Evolutionary conservation across 73 alveolate genomes (phyloP).

Genomic region (Paraurostyla sp.): DNA sequence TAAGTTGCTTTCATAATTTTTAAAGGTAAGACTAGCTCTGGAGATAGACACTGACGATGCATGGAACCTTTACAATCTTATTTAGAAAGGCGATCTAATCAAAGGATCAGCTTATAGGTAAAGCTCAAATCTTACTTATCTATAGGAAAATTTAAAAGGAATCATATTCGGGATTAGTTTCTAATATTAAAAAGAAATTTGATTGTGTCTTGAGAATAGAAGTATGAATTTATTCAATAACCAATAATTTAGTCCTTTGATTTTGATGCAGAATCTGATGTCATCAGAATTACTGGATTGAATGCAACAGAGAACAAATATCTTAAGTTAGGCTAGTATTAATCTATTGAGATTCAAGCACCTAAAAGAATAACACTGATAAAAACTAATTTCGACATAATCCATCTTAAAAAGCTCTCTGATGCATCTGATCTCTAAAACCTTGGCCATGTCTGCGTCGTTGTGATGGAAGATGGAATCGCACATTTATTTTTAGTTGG

Average conservation of each 20-base stretch:
- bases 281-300: slow-evolving; percentile 90
- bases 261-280: slow-evolving; percentile 87
- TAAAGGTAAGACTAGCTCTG: slow-evolving; percentile 47
- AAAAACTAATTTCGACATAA: slow-evolving; percentile 90
- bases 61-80: slow-evolving; percentile 67
- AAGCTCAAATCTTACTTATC: background rate
- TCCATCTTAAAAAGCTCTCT: slow-evolving; percentile 85
- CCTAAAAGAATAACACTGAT: slow-evolving; percentile 88
- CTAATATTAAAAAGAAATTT: slow-evolving; percentile 53
- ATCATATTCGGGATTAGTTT: slow-evolving; percentile 49
- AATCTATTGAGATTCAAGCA: slow-evolving; percentile 90
- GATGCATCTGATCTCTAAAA: slow-evolving; percentile 87
- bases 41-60: slow-evolving; percentile 65
- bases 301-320: slow-evolving; percentile 89
- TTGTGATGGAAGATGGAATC: slow-evolving; percentile 94
- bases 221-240: background rate
- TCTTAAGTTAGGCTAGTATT: slow-evolving; percentile 93
- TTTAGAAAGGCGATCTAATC: slow-evolving; percentile 59
- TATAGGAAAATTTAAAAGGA: slow-evolving; percentile 59
- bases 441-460: slow-evolving; percentile 88
- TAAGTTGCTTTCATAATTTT: background rate
- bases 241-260: slow-evolving; percentile 74
- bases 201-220: slow-evolving; percentile 46
- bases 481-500: slow-evolving; percentile 91
- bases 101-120: slow-evolving; percentile 72